These are phyloP conservation scores for Komagataella mondaviorum DNA, from an alignment of 805 yeast genomes.

Conservation along the genomic window DNA sequence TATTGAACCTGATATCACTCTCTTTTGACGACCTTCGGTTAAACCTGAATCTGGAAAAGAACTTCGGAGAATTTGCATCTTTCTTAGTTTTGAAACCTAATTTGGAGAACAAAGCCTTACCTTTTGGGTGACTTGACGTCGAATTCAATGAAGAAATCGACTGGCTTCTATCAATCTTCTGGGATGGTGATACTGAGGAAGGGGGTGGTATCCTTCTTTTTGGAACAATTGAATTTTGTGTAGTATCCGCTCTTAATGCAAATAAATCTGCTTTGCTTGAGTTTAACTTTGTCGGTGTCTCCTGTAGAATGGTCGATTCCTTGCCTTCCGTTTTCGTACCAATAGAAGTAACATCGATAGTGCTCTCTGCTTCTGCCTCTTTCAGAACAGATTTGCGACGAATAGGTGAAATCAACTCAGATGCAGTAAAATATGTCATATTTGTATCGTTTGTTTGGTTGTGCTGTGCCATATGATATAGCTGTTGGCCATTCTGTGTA, in stretches of 20 bases:
- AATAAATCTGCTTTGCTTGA: not conserved
- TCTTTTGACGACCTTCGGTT: not conserved
- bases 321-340: not conserved
- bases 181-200: not conserved
- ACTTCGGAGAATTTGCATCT: not conserved
- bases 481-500: not conserved
- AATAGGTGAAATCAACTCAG: not conserved
- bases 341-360: not conserved
- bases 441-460: not conserved
- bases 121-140: not conserved
- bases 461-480: not conserved
- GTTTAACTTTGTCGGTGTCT: not conserved
- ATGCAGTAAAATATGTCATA: not conserved
- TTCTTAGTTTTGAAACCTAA: not conserved
- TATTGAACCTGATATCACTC: not conserved
- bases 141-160: not conserved
- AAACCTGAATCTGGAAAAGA: not conserved
- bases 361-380: not conserved
- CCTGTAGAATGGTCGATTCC: not conserved
- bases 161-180: not conserved
- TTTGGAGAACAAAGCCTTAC: not conserved
- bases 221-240: not conserved
- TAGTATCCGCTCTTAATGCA: not conserved
- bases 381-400: not conserved
- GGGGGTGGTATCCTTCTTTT: not conserved